Evolutionary conservation across 169 alveolate species (phyloP), one percentile per base, ranked within the genome.

Genomic region (Plasmodium coatneyi): DNA sequence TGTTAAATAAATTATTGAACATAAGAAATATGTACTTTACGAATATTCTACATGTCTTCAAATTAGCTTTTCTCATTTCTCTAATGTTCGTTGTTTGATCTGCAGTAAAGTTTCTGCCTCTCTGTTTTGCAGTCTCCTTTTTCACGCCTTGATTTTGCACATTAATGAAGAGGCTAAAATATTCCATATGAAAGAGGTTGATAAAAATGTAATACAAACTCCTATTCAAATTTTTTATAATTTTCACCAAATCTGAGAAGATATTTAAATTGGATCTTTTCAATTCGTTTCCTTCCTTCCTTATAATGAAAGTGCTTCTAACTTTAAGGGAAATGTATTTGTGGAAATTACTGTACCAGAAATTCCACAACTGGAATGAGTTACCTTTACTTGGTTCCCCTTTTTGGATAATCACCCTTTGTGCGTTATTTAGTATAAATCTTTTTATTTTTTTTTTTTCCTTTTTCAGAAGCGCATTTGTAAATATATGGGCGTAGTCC

Each of bases 281-380:
- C 25, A 60, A 12, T 1, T n/a, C 60, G 16, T 32, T 43, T n/a
- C 16, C 28, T 22, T 56, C 71, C 28, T 49, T 86, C 16, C 82
- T 30, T 56, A 89, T 89, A 32, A 89, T 60, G 22, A 89, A 28
- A 41, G 46, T 32, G 7, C 56, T 66, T 89, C 94, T 34, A n/a
- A 89, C 71, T 89, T 89, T 89, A 32, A 60, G 46, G 12, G 94
- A 89, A 46, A 79, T 25, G 22, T 30, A 60, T 43, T 56, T 89
- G 54, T 89, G 94, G 72, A 89, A 89, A 70, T 22, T 70, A 52
- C 74, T 89, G 82, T 43, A 89, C 94, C 94, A 89, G 46, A 49
- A 80, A 89, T 89, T 89, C 91, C 94, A 79, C 72, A 89, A 79
- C 28, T 89, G 91, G 52, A 66, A 56, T 52, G 36, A 22, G 25